Percentiles rank a stretch among this genome's conserved stretches.
Conservation (phyloP, 345 rosid genomes). For the Bruguiera parviflora region DNA sequence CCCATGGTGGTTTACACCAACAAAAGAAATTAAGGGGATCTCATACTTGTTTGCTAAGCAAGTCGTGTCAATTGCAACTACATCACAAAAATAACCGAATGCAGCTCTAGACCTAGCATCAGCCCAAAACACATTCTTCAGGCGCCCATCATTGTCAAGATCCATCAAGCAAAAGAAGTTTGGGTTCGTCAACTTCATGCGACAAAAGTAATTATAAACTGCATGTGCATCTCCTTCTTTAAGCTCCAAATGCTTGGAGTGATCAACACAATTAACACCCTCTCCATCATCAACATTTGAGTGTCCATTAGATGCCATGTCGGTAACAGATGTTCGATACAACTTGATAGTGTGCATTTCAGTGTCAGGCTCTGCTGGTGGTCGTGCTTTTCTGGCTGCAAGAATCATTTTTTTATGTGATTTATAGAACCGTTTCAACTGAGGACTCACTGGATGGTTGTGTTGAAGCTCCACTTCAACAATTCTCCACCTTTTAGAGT, state of each 20-base stretch:
- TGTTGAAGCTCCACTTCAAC: constrained; percentile 67
- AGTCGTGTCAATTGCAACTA: constrained; percentile 21
- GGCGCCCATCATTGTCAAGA: constrained; percentile 26
- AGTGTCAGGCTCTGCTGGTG: constrained; percentile 7
- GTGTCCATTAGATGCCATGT: constrained; percentile 15
- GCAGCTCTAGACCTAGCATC: constrained; percentile 35
- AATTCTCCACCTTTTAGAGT: constrained; percentile 67
- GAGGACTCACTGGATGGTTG: constrained; percentile 56
- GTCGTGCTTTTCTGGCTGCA: constrained; percentile 17
- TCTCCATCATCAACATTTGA: constrained; percentile 4
- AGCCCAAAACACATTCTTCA: constrained; percentile 34
- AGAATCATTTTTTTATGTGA: constrained; percentile 18
- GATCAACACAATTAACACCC: constrained; percentile 11
- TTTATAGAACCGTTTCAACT: constrained; percentile 26
- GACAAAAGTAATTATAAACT: constrained; percentile 31
- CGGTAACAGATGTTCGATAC: constrained; percentile 25
- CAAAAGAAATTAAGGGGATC: constrained; percentile 32
- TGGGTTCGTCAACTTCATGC: constrained; percentile 36
- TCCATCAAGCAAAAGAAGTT: constrained; percentile 34
- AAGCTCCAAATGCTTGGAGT: constrained; percentile 24
- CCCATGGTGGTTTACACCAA: constrained; percentile 32
- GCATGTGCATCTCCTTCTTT: constrained; percentile 27
- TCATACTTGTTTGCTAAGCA: constrained; percentile 27
- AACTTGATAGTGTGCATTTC: constrained; percentile 29
- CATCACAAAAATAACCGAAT: constrained; percentile 27